These are phyloP conservation scores for Gossypium sturtianum DNA, from an alignment of 345 rosid genomes.

Conservation along the genomic window DNA sequence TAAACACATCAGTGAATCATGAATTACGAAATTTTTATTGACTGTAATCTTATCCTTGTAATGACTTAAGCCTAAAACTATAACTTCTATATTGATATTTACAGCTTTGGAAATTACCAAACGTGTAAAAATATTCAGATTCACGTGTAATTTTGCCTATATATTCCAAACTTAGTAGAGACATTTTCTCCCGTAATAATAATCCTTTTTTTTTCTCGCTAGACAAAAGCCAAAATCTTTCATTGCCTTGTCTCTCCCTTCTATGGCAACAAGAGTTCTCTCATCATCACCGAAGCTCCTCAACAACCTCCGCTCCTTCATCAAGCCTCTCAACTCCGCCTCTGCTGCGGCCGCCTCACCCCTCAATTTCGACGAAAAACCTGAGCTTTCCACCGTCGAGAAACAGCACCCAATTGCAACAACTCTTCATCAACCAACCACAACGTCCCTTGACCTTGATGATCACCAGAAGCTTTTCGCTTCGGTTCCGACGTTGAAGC, in stretches of 20 bases:
- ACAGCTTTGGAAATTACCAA: neutral
- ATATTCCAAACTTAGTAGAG: neutral
- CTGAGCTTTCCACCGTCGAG: constrained; percentile 23
- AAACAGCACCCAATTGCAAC: constrained; percentile 12
- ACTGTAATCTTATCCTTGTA: no score
- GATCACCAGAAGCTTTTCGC: constrained; percentile 54
- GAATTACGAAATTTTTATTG: no score
- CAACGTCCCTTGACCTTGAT: constrained; percentile 33
- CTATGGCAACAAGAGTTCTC: constrained; percentile 9
- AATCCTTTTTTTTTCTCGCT: neutral
- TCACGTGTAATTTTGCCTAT: neutral
- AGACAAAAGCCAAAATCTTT: neutral
- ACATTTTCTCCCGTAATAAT: neutral
- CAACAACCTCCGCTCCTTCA: neutral
- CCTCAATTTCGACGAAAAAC: constrained; percentile 4
- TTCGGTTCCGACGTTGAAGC: constrained; percentile 35
- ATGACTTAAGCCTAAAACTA: no score
- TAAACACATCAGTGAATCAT: no score
- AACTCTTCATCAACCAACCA: neutral
- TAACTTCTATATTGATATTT: neutral
- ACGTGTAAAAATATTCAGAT: neutral
- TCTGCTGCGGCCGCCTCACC: neutral
- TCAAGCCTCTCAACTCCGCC: constrained; percentile 3
- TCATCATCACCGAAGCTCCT: constrained; percentile 4
- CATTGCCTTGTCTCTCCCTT: neutral